phyloP scores from a whole-genome alignment of 106 monocot genomes.

The Amphibolis antarctica region DNA sequence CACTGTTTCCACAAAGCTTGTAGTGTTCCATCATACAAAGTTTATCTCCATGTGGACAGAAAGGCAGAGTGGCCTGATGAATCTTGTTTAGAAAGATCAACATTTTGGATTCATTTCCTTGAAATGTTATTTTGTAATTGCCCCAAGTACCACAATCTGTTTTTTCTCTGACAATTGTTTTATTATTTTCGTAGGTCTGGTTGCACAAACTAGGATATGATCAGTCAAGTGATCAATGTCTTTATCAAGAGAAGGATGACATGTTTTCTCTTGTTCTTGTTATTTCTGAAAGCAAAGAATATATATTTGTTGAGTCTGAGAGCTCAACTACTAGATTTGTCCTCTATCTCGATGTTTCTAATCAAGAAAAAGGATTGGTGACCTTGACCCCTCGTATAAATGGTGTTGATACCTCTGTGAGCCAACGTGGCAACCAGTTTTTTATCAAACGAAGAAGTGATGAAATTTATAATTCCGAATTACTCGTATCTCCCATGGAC shows the following conservation, averaged over 20 bases:
- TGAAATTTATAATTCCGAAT: slow-evolving; percentile 81
- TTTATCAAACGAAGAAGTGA: slow-evolving; percentile 80
- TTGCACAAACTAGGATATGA: slow-evolving; percentile 59
- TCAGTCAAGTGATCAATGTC: slow-evolving; percentile 76
- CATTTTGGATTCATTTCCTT: neutral
- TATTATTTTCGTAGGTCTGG: slow-evolving; percentile 55
- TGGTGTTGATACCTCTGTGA: slow-evolving; percentile 72
- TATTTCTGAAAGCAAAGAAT: slow-evolving; percentile 78
- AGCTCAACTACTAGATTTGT: slow-evolving; percentile 79
- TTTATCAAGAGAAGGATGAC: slow-evolving; percentile 95
- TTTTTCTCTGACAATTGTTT: slow-evolving; percentile 1
- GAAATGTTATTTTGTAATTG: neutral
- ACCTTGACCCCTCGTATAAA: slow-evolving; percentile 57
- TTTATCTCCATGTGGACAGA: too few species aligned
- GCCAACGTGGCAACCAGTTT: slow-evolving; percentile 89
- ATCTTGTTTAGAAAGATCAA: too few species aligned
- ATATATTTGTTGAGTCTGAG: slow-evolving; percentile 75
- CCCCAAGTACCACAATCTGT: neutral
- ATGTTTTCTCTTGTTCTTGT: slow-evolving; percentile 76
- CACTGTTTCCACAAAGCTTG: too few species aligned
- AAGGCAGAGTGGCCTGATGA: too few species aligned
- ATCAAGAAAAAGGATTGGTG: slow-evolving; percentile 41
- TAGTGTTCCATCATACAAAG: too few species aligned
- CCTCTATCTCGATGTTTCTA: slow-evolving; percentile 53
- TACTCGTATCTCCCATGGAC: slow-evolving; percentile 61